Base-by-base conservation (phyloP, 2,329 filamentous ascomycete genomes). In the Pseudogymnoascus sp. region DNA sequence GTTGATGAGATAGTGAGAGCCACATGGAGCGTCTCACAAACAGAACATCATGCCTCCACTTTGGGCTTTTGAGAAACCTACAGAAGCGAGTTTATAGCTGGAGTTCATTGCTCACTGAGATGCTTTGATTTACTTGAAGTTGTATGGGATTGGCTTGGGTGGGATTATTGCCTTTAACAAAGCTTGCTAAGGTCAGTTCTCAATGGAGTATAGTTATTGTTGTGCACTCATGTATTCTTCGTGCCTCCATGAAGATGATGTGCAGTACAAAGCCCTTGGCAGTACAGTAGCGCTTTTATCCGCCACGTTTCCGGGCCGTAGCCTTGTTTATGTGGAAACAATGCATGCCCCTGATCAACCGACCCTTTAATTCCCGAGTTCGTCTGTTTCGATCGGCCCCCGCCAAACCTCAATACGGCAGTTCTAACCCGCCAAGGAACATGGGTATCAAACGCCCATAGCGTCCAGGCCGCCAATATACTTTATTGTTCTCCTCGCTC, bases 71-170 rank as follows among this genome's bases (percentile, higher is more conserved):
- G n/a, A n/a, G n/a, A n/a, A n/a, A n/a, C n/a, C n/a, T n/a, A n/a
- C n/a, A n/a, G n/a, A n/a, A n/a, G n/a, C n/a, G n/a, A n/a, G n/a
- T n/a, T n/a, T n/a, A n/a, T n/a, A n/a, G n/a, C n/a, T n/a, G n/a
- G n/a, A n/a, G n/a, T n/a, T n/a, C n/a, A n/a, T n/a, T 67, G 78
- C 80, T 0, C 85, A 88, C 67, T 79, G 86, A 54, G 81, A 88
- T 74, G 82, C 82, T 64, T 66, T 86, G 39, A 2, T 22, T 22
- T 22, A 22, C 4, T 22, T 22, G 20, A 22, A 22, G 20, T 22
- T 22, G 20, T 22, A 22, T 22, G 20, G 20, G 4, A 4, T 22
- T 22, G 20, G 20, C 20, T 22, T 22, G 20, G 20, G 20, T 22
- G 20, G 4, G 20, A 22, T 22, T 22, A 22, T 22, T 22, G 20